These are phyloP conservation scores for Myxozyma neglecta DNA, from an alignment of 805 yeast genomes.

Conservation along the genomic window DNA sequence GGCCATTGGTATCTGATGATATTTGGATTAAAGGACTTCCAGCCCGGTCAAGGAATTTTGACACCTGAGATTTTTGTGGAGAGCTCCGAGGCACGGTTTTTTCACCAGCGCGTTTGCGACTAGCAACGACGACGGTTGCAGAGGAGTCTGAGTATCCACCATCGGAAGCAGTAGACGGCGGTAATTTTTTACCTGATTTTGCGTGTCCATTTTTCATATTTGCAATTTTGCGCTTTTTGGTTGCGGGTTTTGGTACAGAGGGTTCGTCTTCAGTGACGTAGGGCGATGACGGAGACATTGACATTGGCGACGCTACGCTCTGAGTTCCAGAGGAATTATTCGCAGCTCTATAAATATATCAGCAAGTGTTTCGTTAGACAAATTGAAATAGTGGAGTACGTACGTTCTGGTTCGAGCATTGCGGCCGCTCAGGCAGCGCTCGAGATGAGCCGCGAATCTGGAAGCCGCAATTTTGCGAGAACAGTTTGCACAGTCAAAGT, in stretches of 20 bases:
- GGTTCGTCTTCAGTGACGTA: conserved; percentile 30
- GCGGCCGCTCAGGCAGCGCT: conserved; percentile 81
- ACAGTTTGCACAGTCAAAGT: conserved; percentile 80
- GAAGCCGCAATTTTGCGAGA: conserved; percentile 85
- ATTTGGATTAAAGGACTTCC: conserved; percentile 13
- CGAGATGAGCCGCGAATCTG: conserved; percentile 89
- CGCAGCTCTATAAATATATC: conserved; percentile 11
- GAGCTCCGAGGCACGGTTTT: conserved; percentile 12
- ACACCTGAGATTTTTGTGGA: conserved; percentile 22
- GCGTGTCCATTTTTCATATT: conserved; percentile 7
- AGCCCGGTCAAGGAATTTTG: conserved; percentile 22
- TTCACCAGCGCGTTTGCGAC: conserved; percentile 11
- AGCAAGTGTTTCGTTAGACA: background rate
- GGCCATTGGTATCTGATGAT: background rate
- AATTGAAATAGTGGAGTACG: background rate
- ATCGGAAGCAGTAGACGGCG: background rate
- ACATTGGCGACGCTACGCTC: conserved; percentile 25
- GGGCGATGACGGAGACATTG: conserved; percentile 31
- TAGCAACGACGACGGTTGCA: background rate
- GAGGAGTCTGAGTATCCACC: conserved; percentile 7
- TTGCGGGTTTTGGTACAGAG: conserved; percentile 10
- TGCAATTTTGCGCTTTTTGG: conserved; percentile 17
- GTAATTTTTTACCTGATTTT: conserved; percentile 2
- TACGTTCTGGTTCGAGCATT: conserved; percentile 23
- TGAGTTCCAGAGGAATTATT: conserved; percentile 9